Evolutionary conservation across 2,329 filamentous ascomycete species (phyloP).

Genomic region (Fusarium phyllophilum): DNA sequence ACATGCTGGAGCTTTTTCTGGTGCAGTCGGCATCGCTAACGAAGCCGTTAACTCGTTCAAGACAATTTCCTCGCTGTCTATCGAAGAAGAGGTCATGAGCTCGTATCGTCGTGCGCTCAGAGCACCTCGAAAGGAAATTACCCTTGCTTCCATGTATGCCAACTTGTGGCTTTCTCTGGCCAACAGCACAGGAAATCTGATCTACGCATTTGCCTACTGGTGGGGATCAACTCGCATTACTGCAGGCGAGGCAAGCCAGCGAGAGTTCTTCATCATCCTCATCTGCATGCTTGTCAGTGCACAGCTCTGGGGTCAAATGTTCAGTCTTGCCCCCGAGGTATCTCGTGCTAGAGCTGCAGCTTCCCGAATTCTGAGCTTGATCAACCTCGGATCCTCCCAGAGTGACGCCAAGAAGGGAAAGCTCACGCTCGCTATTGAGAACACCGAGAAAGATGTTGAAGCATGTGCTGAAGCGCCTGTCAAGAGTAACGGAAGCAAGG

Average conservation of each 20-base stretch:
- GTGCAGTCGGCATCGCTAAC: constrained; percentile 71
- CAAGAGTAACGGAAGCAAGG: constrained; percentile 43
- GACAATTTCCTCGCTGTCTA: constrained; percentile 67
- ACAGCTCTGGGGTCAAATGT: constrained; percentile 78
- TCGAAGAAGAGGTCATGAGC: constrained; percentile 61
- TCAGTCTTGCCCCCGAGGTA: constrained; percentile 79
- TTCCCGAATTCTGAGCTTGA: constrained; percentile 64
- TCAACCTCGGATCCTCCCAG: constrained; percentile 55
- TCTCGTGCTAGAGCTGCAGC: constrained; percentile 72
- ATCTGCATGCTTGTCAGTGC: constrained; percentile 77
- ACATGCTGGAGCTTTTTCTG: constrained; percentile 71
- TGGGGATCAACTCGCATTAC: constrained; percentile 80
- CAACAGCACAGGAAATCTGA: constrained; percentile 70
- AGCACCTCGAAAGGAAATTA: constrained; percentile 64
- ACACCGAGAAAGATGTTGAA: constrained; percentile 52
- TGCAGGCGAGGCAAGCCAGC: constrained; percentile 69
- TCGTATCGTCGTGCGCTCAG: constrained; percentile 64
- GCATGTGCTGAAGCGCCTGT: constrained; percentile 45
- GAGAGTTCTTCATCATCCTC: constrained; percentile 80
- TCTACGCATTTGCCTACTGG: constrained; percentile 83
- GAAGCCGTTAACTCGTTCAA: constrained; percentile 75
- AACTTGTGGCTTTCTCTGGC: constrained; percentile 71
- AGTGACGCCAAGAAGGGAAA: constrained; percentile 28
- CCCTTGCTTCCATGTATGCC: constrained; percentile 58
- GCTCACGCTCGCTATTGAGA: constrained; percentile 3